These are phyloP conservation scores for Rubia tinctorum DNA, from an alignment of 305 asterid species.

Conservation along the genomic window DNA sequence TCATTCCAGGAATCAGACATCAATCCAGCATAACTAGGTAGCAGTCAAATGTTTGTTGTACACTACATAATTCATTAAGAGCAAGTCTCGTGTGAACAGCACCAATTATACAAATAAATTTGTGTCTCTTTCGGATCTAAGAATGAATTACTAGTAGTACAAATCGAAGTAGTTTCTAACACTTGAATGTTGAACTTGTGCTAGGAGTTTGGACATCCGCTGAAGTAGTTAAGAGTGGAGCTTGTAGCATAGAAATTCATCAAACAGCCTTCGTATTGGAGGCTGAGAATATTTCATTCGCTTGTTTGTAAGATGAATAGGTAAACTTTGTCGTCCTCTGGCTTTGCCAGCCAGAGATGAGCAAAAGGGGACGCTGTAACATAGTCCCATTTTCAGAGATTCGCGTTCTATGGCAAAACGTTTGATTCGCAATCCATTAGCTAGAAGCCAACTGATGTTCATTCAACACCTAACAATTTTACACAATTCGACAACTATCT, in stretches of 20 bases:
- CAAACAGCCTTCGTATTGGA: not conserved
- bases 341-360: too few species aligned
- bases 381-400: too few species aligned
- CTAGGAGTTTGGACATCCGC: slow-evolving; percentile 53
- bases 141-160: not conserved
- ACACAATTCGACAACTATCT: not conserved
- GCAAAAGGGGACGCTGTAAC: too few species aligned
- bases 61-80: not conserved
- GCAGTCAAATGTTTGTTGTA: slow-evolving; percentile 3
- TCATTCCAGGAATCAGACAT: slow-evolving; percentile 31
- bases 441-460: not conserved
- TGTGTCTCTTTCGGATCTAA: not conserved
- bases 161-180: not conserved
- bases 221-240: slow-evolving; percentile 20
- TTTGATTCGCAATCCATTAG: not conserved
- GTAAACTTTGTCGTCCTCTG: not conserved
- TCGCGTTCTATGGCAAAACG: too few species aligned
- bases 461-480: not conserved
- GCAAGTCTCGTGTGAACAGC: not conserved
- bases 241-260: not conserved
- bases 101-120: not conserved
- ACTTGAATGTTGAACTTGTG: not conserved
- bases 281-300: not conserved
- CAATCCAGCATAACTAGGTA: slow-evolving; percentile 52
- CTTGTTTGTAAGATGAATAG: not conserved